Conservation (phyloP, 371 early-diverging fungal genomes). For the Synchytrium microbalum region DNA sequence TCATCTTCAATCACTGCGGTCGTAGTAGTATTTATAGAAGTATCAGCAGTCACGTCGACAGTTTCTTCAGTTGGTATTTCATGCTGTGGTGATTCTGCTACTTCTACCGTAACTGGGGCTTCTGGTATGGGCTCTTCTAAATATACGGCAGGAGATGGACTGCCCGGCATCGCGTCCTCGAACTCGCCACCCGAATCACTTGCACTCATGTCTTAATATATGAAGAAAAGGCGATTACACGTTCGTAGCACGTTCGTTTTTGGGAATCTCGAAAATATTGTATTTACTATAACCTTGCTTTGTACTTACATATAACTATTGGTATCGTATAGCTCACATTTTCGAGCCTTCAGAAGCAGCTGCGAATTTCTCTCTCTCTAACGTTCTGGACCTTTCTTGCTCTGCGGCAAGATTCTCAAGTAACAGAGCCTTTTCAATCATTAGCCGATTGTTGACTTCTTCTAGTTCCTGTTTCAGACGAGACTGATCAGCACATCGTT, state of each 20-base stretch:
- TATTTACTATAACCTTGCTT: too few relatives aligned
- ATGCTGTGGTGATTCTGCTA: not conserved
- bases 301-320: too few relatives aligned
- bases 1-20: conserved; percentile 13
- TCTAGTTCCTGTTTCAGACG: not conserved
- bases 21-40: too few relatives aligned
- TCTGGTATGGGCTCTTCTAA: not conserved
- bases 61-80: not conserved
- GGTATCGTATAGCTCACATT: too few relatives aligned
- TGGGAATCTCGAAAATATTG: not conserved
- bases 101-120: not conserved
- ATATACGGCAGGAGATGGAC: not conserved
- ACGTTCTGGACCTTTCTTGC: not conserved
- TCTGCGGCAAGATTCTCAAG: not conserved
- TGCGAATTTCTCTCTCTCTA: not conserved
- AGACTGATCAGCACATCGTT: not conserved
- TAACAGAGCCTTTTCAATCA: not conserved
- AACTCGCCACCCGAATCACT: not conserved
- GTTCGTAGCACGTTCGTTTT: not conserved
- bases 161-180: not conserved
- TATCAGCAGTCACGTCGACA: not conserved
- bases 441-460: not conserved
- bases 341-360: not conserved
- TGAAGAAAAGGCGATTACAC: too few relatives aligned
- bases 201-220: too few relatives aligned